Conservation (phyloP, 164 flowering plant species). For the Cinnamomum chago region DNA sequence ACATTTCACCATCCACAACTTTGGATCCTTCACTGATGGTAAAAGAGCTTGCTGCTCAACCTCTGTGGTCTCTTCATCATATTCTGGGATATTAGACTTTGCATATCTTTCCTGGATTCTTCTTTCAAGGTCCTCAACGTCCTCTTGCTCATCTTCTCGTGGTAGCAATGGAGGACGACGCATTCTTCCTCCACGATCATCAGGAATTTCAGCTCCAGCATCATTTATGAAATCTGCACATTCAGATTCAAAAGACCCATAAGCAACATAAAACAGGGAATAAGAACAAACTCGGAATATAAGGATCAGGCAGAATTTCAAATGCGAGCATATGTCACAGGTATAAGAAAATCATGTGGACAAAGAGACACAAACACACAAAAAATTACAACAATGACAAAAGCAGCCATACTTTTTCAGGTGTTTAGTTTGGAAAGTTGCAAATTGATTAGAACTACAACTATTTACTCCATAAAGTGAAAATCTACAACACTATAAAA, state of each 20-base stretch:
- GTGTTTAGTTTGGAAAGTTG: no score
- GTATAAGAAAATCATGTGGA: not conserved
- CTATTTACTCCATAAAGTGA: no score
- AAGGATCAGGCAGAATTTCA: not conserved
- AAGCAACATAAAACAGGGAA: no score
- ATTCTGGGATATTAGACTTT: slow-evolving; percentile 50
- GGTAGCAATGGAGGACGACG: slow-evolving; percentile 61
- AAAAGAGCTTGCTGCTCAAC: slow-evolving; percentile 96
- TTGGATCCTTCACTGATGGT: slow-evolving; percentile 97
- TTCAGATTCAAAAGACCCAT: not conserved
- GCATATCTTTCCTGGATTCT: slow-evolving; percentile 73
- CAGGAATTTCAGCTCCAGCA: slow-evolving; percentile 60
- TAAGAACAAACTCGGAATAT: no score
- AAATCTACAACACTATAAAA: no score
- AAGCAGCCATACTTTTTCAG: no score
- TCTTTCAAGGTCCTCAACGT: slow-evolving; percentile 76
- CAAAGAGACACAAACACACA: not conserved
- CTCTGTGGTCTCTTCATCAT: slow-evolving; percentile 90
- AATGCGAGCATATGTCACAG: not conserved
- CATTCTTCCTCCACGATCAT: slow-evolving; percentile 54
- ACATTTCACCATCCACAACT: slow-evolving; percentile 96
- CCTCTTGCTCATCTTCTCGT: slow-evolving; percentile 79
- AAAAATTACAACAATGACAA: not conserved
- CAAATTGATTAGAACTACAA: no score
- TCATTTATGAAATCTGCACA: slow-evolving; percentile 73